Percentiles rank a stretch among this genome's conserved stretches.
phyloP scores from a whole-genome alignment of 2,329 filamentous ascomycete species.

The Cordyceps fumosorosea region DNA sequence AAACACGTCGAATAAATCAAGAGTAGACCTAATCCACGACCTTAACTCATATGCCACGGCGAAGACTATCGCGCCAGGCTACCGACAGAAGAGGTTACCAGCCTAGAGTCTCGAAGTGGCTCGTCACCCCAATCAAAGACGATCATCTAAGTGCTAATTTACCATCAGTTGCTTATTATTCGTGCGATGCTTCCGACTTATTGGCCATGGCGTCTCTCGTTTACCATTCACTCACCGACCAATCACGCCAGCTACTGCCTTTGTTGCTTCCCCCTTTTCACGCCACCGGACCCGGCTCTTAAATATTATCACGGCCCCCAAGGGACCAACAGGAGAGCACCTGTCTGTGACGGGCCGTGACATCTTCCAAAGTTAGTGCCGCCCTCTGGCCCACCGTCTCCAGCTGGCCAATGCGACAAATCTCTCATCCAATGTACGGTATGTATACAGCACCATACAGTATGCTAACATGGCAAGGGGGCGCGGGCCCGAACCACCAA shows the following conservation, averaged over 20 bases:
- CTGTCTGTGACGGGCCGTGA: slow-evolving; percentile 2
- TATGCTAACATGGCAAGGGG: background rate
- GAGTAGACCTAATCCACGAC: no score
- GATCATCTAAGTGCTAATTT: no score
- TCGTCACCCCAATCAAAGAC: background rate
- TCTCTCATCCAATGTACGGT: no score
- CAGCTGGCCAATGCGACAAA: background rate
- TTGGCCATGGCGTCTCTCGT: no score
- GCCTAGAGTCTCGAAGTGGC: no score
- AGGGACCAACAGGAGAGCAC: slow-evolving; percentile 1
- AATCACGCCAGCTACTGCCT: background rate
- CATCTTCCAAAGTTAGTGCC: background rate
- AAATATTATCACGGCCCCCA: background rate
- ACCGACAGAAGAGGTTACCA: background rate
- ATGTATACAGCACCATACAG: no score
- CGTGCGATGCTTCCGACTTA: no score
- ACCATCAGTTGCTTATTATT: background rate
- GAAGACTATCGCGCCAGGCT: no score
- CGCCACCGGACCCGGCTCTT: background rate
- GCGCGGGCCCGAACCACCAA: background rate
- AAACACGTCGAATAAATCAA: no score
- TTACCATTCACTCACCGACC: background rate
- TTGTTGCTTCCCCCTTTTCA: background rate
- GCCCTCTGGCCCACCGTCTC: background rate
- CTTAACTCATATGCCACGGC: no score